Percentiles rank a stretch among this genome's conserved stretches.
Evolutionary conservation across 176 grass and related monocot species (phyloP).

Genomic region (Cenchrus americanus): DNA sequence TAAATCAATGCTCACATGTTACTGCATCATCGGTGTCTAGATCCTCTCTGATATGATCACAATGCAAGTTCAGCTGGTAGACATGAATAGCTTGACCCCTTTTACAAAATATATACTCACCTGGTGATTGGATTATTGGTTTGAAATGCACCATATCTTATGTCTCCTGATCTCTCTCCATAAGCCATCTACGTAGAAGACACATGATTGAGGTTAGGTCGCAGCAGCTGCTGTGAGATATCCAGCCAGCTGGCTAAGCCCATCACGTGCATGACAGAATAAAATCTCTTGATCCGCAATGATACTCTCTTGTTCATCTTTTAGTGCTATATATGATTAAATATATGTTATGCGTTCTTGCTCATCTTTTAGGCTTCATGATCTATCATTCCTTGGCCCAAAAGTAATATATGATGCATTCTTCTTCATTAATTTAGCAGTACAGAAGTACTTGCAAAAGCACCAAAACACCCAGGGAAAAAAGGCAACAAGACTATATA

Average conservation of each 20-base stretch:
- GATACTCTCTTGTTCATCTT: constrained; percentile 43
- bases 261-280: constrained; percentile 61
- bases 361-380: constrained; percentile 28
- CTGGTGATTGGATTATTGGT: constrained; percentile 41
- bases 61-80: not conserved
- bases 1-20: not conserved
- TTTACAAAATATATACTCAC: not conserved
- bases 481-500: not conserved
- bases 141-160: constrained; percentile 47
- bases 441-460: not conserved
- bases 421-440: not conserved
- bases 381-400: not conserved
- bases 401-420: constrained; percentile 33
- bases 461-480: not conserved
- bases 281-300: constrained; percentile 51
- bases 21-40: not conserved
- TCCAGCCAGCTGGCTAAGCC: constrained; percentile 31
- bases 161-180: constrained; percentile 53
- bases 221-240: constrained; percentile 22
- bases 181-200: constrained; percentile 47
- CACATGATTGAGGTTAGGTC: constrained; percentile 43
- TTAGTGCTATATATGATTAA: not conserved
- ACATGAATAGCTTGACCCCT: not conserved
- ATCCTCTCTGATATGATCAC: not conserved
- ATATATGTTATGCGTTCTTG: constrained; percentile 7